A percentile compares a stretch with the other conserved stretches of the same genome.
Conservation (phyloP, 768 basidiomycete species). For the Botryobasidium botryosum region DNA sequence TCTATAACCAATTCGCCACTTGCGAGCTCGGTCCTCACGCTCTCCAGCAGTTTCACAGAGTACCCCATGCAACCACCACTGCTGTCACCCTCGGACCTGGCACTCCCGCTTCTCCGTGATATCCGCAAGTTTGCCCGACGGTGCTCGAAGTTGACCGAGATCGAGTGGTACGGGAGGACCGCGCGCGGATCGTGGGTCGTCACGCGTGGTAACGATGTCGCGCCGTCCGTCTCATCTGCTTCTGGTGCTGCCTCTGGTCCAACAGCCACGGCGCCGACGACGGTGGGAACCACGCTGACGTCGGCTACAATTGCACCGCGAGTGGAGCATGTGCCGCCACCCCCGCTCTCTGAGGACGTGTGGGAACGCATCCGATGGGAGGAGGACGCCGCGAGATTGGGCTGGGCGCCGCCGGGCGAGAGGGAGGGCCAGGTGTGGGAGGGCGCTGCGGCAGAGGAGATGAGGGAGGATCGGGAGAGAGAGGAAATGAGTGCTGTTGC, state of each 20-base stretch:
- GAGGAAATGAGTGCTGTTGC: too few relatives aligned
- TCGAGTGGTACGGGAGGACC: constrained; percentile 24
- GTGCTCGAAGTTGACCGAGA: constrained; percentile 19
- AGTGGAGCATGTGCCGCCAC: constrained; percentile 6
- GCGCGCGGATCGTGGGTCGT: constrained; percentile 22
- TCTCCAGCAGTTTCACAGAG: neutral
- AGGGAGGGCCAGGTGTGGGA: constrained; percentile 21
- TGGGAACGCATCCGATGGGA: constrained; percentile 13
- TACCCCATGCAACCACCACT: constrained; percentile 16
- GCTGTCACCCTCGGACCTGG: constrained; percentile 21
- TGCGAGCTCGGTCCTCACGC: neutral
- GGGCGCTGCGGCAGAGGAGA: constrained; percentile 18
- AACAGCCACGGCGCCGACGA: too few relatives aligned
- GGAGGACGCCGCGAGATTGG: constrained; percentile 12
- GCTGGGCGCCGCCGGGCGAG: constrained; percentile 13
- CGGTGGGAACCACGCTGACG: neutral
- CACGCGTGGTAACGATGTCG: constrained; percentile 12
- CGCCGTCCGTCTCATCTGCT: constrained; percentile 15
- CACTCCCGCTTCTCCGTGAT: constrained; percentile 23
- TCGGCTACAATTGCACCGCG: neutral
- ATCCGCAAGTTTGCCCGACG: constrained; percentile 25
- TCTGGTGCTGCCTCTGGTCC: neutral
- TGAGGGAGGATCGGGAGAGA: too few relatives aligned
- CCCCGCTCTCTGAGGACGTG: constrained; percentile 7
- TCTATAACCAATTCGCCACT: too few relatives aligned